These are phyloP conservation scores for Tetrapisispora iriomotensis DNA, from an alignment of 805 yeast species.

Conservation along the genomic window DNA sequence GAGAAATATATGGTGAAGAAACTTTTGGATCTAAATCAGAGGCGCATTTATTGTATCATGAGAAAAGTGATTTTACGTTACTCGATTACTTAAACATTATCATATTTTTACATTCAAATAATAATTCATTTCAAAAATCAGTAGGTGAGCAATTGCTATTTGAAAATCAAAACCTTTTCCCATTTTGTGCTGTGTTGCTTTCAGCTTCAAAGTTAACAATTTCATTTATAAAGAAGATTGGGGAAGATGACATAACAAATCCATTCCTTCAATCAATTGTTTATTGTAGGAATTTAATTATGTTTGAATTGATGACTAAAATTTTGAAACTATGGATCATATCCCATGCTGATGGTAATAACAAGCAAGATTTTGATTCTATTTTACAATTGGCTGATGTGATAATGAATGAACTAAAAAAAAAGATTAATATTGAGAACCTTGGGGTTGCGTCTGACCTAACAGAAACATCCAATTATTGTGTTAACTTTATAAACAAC, in stretches of 20 bases:
- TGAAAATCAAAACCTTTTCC: constrained; percentile 39
- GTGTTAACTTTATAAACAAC: not conserved
- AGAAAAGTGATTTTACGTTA: not conserved
- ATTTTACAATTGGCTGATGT: constrained; percentile 39
- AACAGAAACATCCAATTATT: not conserved
- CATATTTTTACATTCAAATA: constrained; percentile 38
- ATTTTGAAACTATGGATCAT: constrained; percentile 57
- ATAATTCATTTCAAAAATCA: constrained; percentile 50
- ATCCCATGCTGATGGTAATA: constrained; percentile 39
- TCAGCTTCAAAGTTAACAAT: constrained; percentile 20
- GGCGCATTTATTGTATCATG: too few relatives aligned
- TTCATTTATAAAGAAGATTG: constrained; percentile 26
- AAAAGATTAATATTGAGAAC: too few relatives aligned
- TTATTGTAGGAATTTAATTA: not conserved
- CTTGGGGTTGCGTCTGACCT: too few relatives aligned
- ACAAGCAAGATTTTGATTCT: constrained; percentile 36
- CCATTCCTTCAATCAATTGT: not conserved
- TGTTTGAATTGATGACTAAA: constrained; percentile 44
- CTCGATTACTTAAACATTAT: not conserved
- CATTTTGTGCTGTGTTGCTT: constrained; percentile 28
- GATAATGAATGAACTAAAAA: constrained; percentile 19
- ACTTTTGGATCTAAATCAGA: too few relatives aligned
- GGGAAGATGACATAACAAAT: not conserved
- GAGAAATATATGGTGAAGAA: too few relatives aligned
- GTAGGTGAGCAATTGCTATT: constrained; percentile 58